phyloP scores from a whole-genome alignment of 768 basidiomycete genomes.

The Rhodotorula paludigena region DNA sequence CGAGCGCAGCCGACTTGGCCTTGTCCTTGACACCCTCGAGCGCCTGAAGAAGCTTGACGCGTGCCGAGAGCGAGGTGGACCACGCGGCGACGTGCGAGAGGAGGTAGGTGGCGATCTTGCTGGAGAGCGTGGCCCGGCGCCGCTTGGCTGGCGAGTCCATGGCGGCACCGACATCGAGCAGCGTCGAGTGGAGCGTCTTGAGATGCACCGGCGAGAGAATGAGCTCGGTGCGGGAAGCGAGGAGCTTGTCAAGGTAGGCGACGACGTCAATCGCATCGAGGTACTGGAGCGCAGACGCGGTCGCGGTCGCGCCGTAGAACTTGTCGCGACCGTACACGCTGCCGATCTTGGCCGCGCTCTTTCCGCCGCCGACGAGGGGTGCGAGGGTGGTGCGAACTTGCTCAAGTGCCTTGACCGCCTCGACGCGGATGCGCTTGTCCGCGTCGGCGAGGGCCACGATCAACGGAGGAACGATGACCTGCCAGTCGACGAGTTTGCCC shows the following conservation, averaged over 20 bases:
- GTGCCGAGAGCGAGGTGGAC: constrained; percentile 35
- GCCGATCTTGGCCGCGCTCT: constrained; percentile 22
- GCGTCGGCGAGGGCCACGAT: constrained; percentile 34
- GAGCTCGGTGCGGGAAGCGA: constrained; percentile 30
- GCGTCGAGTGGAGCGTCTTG: constrained; percentile 15
- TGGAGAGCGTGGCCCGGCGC: constrained; percentile 17
- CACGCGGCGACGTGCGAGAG: constrained; percentile 47
- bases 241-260: constrained; percentile 31
- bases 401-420: constrained; percentile 44
- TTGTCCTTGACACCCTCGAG: constrained; percentile 44
- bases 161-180: constrained; percentile 15
- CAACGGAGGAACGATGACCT: constrained; percentile 47
- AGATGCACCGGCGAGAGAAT: constrained; percentile 25
- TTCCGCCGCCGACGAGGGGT: neutral
- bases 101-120: constrained; percentile 40
- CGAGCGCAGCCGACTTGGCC: constrained; percentile 32
- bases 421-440: constrained; percentile 44
- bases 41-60: constrained; percentile 41
- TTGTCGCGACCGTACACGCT: constrained; percentile 46
- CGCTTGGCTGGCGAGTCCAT: constrained; percentile 2
- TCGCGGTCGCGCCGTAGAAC: constrained; percentile 45
- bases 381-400: constrained; percentile 16
- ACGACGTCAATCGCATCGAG: constrained; percentile 28
- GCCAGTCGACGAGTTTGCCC: constrained; percentile 50
- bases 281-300: constrained; percentile 36